phyloP scores from a whole-genome alignment of 179 eudicot species.

The Beta corolliflora region DNA sequence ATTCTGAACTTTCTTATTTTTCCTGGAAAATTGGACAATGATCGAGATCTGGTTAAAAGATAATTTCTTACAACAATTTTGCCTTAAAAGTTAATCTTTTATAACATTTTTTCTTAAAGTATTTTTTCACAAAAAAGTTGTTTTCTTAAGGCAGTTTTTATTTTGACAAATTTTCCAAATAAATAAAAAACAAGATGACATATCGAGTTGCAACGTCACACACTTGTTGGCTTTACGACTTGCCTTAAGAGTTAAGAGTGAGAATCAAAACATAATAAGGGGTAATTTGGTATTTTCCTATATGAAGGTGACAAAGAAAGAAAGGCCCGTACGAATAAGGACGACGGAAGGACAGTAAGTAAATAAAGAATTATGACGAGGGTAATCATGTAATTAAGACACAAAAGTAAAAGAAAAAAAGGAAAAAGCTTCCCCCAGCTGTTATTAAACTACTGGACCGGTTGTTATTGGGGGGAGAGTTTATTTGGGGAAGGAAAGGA shows the following conservation, averaged over 20 bases:
- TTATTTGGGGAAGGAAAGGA: conserved; percentile 62
- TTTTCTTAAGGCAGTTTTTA: no score
- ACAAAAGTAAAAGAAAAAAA: neutral
- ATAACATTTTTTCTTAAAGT: no score
- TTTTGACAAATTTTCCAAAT: no score
- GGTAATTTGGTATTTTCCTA: neutral
- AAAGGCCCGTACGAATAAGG: conserved; percentile 63
- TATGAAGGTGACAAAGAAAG: neutral
- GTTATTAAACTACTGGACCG: conserved; percentile 37
- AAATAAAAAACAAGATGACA: no score
- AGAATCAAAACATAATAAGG: neutral
- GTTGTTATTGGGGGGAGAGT: conserved; percentile 50
- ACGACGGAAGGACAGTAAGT: conserved; percentile 41
- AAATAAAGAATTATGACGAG: neutral
- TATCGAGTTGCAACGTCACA: neutral
- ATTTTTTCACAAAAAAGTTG: no score
- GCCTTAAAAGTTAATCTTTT: no score
- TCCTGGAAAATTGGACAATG: fast-evolving
- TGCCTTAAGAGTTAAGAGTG: neutral
- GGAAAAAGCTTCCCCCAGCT: conserved; percentile 20
- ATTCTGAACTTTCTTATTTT: no score
- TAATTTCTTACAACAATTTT: no score
- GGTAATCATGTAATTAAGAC: neutral
- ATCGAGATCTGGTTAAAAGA: no score
- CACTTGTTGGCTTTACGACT: neutral